Conservation (phyloP, 176 grass and related monocot genomes). For the Cenchrus americanus region DNA sequence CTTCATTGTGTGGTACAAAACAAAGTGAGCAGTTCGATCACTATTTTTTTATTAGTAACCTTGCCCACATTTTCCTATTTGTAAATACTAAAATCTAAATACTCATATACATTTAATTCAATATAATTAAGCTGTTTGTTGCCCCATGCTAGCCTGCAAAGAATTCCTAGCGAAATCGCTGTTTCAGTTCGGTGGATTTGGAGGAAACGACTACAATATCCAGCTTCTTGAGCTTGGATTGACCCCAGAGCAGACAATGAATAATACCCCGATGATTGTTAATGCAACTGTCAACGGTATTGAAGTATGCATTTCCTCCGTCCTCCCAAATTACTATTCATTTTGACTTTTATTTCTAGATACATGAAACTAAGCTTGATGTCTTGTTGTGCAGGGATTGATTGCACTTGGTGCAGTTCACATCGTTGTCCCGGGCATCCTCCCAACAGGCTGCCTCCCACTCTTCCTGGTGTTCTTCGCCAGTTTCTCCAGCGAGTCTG, state of each 20-base stretch:
- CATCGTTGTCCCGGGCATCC: conserved; percentile 46
- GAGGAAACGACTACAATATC: conserved; percentile 63
- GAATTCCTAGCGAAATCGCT: conserved; percentile 35
- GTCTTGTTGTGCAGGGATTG: conserved; percentile 1
- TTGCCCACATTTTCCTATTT: background rate
- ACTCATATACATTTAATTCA: background rate
- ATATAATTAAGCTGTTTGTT: background rate
- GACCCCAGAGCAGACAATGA: conserved; percentile 10
- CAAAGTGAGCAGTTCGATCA: conserved; percentile 8
- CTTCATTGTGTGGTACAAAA: conserved; percentile 43
- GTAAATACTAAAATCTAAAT: too few relatives aligned
- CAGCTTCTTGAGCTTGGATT: conserved; percentile 28
- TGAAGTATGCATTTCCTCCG: conserved; percentile 10
- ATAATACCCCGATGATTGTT: conserved; percentile 33
- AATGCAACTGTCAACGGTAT: conserved; percentile 33
- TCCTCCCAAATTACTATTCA: too few relatives aligned
- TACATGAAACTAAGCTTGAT: too few relatives aligned
- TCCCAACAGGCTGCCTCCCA: conserved; percentile 51
- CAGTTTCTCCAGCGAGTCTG: background rate
- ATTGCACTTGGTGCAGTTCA: conserved; percentile 35
- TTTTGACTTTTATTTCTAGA: too few relatives aligned
- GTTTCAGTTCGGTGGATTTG: conserved; percentile 54
- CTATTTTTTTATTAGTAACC: background rate
- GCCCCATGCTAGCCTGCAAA: conserved; percentile 38
- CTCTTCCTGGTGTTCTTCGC: conserved; percentile 35